phyloP scores from a whole-genome alignment of 148 eudicot species.

The Dysphania ambrosioides region DNA sequence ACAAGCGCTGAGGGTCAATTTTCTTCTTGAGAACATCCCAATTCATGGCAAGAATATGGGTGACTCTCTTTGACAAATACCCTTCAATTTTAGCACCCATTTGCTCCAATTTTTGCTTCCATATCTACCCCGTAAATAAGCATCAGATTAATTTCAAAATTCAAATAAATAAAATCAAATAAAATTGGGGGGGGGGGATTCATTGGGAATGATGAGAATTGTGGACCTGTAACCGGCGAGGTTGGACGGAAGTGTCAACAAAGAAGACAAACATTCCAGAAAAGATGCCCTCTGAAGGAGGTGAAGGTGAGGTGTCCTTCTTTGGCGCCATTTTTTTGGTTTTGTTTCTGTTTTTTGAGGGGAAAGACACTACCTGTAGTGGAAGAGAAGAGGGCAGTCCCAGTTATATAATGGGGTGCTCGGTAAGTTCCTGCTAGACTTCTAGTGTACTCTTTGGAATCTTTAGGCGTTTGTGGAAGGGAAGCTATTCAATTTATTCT shows the following conservation, averaged over 20 bases:
- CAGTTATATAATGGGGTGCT: too few species aligned
- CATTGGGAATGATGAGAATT: neutral
- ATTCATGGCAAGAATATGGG: slow-evolving; percentile 68
- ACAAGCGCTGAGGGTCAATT: slow-evolving; percentile 42
- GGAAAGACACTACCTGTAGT: too few species aligned
- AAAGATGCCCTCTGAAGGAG: slow-evolving; percentile 64
- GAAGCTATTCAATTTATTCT: too few species aligned
- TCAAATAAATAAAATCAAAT: too few species aligned
- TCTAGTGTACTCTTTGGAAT: too few species aligned
- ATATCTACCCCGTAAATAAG: slow-evolving; percentile 44
- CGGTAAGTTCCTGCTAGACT: too few species aligned
- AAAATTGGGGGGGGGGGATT: too few species aligned
- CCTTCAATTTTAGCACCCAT: slow-evolving; percentile 79
- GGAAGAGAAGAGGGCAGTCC: neutral
- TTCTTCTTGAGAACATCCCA: slow-evolving; percentile 44
- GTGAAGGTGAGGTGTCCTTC: slow-evolving; percentile 33
- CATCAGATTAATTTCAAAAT: too few species aligned
- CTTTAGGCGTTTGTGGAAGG: too few species aligned
- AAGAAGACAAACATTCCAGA: slow-evolving; percentile 65
- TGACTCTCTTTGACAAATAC: slow-evolving; percentile 47
- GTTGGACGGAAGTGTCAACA: slow-evolving; percentile 51
- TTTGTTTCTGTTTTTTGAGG: neutral
- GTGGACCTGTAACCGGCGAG: slow-evolving; percentile 73
- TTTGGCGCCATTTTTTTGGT: slow-evolving; percentile 40
- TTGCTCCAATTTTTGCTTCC: slow-evolving; percentile 83